Conservation (phyloP, 1,139 yeast genomes). For the Taiozyma sp. region DNA sequence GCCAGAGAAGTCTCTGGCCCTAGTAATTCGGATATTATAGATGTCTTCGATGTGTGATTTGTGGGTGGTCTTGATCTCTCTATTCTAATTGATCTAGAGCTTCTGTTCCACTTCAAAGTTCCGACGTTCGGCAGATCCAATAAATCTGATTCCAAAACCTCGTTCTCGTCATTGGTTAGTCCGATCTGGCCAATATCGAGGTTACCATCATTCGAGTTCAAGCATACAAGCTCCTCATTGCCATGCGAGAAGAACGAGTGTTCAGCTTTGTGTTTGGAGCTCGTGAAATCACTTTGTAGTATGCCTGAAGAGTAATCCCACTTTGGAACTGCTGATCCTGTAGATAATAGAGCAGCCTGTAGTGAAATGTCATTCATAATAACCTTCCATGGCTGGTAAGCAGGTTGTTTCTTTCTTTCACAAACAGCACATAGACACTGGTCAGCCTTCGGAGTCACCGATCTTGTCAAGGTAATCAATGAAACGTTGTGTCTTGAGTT, state of each 20-base stretch:
- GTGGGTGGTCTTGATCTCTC: not conserved
- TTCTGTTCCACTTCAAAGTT: not conserved
- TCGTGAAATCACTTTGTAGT: slow-evolving; percentile 30
- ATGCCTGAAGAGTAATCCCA: slow-evolving; percentile 24
- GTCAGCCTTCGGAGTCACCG: slow-evolving; percentile 3
- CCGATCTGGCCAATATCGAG: slow-evolving; percentile 1
- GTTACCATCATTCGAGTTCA: slow-evolving; percentile 2
- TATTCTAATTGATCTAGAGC: not conserved
- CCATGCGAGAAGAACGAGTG: slow-evolving; percentile 3
- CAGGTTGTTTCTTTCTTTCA: slow-evolving; percentile 2
- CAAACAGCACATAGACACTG: slow-evolving; percentile 5
- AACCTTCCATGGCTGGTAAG: slow-evolving; percentile 32
- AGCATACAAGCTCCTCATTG: slow-evolving; percentile 1
- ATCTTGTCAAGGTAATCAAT: slow-evolving; percentile 10
- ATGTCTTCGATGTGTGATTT: slow-evolving; percentile 6
- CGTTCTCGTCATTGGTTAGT: slow-evolving; percentile 25
- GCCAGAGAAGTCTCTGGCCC: slow-evolving; percentile 7
- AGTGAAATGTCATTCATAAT: slow-evolving; percentile 43
- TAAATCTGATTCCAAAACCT: slow-evolving; percentile 7
- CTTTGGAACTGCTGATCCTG: slow-evolving; percentile 30
- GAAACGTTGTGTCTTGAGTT: slow-evolving; percentile 3
- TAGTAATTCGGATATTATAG: slow-evolving; percentile 7
- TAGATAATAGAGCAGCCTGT: slow-evolving; percentile 46
- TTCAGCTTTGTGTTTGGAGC: slow-evolving; percentile 20
- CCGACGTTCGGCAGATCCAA: slow-evolving; percentile 4